These are phyloP conservation scores for Filobasidium floriforme DNA, from an alignment of 768 basidiomycete genomes.

Conservation along the genomic window DNA sequence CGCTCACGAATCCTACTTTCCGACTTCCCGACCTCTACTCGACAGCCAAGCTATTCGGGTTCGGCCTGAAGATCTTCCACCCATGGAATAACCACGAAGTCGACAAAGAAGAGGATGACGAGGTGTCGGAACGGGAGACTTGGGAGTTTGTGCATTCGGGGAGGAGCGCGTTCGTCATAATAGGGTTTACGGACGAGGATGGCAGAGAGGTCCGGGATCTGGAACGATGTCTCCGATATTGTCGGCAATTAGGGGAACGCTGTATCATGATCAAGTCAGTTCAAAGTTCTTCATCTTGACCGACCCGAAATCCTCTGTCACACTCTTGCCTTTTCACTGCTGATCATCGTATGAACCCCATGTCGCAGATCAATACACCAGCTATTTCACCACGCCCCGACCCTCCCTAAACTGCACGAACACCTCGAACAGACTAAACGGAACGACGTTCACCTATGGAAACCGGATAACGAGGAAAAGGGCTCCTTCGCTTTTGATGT, in stretches of 20 bases:
- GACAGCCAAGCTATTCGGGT: conserved; percentile 64
- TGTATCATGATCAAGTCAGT: conserved; percentile 77
- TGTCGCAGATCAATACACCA: conserved; percentile 64
- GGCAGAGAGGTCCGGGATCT: conserved; percentile 1
- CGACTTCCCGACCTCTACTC: conserved; percentile 75
- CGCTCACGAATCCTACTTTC: conserved; percentile 73
- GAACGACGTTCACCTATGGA: not conserved
- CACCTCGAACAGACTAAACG: conserved; percentile 37
- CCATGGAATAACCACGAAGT: too few species aligned
- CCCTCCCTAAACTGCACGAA: conserved; percentile 64
- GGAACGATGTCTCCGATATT: conserved; percentile 33
- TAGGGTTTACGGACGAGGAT: conserved; percentile 18
- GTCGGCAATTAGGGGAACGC: conserved; percentile 58
- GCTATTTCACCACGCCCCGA: conserved; percentile 63
- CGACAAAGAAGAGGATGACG: conserved; percentile 54
- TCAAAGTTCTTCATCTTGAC: not conserved
- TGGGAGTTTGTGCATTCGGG: conserved; percentile 6
- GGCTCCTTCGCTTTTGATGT: conserved; percentile 16
- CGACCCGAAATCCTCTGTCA: too few species aligned
- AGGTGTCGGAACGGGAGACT: conserved; percentile 1
- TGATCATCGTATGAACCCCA: not conserved
- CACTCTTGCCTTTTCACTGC: too few species aligned
- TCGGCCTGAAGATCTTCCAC: conserved; percentile 53
- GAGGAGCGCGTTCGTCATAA: conserved; percentile 14
- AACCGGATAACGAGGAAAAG: conserved; percentile 18